Conservation (phyloP, 2,329 filamentous ascomycete genomes). For the Lecanicillium sp. region DNA sequence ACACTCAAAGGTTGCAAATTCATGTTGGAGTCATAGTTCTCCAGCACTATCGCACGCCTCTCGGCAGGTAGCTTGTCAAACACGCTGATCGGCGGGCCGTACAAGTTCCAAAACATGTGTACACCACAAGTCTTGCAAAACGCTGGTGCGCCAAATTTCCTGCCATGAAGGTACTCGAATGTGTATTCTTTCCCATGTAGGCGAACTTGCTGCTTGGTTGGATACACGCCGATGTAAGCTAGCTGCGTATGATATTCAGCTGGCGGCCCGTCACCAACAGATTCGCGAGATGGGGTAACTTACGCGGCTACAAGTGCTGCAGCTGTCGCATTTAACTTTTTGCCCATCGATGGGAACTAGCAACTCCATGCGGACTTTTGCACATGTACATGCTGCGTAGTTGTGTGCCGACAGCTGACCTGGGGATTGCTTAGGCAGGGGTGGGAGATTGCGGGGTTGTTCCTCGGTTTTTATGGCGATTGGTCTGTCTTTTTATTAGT, state of each 20-base stretch:
- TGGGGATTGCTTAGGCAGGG: too few relatives aligned
- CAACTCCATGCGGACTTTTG: constrained; percentile 4
- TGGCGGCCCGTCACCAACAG: neutral
- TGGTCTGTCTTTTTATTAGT: too few relatives aligned
- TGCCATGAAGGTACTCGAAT: constrained; percentile 16
- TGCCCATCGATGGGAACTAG: constrained; percentile 24
- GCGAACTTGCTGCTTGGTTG: constrained; percentile 17
- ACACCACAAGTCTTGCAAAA: constrained; percentile 23
- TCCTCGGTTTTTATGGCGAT: too few relatives aligned
- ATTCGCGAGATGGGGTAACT: neutral
- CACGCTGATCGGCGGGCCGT: constrained; percentile 20
- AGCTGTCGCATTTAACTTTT: constrained; percentile 31
- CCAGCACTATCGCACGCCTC: constrained; percentile 14
- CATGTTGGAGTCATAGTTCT: constrained; percentile 16
- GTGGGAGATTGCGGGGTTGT: too few relatives aligned
- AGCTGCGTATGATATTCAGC: constrained; percentile 10
- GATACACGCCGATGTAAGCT: constrained; percentile 20
- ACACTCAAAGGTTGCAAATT: constrained; percentile 18
- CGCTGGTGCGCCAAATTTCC: constrained; percentile 12
- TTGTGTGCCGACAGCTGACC: too few relatives aligned
- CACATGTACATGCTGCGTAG: too few relatives aligned
- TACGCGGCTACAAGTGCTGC: constrained; percentile 24
- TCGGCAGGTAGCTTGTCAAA: constrained; percentile 19
- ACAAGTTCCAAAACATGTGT: constrained; percentile 17
- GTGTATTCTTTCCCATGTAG: constrained; percentile 18